Percentiles rank a stretch among this genome's conserved stretches.
Conservation (phyloP, 768 basidiomycete genomes). For the Lepiota venenata region DNA sequence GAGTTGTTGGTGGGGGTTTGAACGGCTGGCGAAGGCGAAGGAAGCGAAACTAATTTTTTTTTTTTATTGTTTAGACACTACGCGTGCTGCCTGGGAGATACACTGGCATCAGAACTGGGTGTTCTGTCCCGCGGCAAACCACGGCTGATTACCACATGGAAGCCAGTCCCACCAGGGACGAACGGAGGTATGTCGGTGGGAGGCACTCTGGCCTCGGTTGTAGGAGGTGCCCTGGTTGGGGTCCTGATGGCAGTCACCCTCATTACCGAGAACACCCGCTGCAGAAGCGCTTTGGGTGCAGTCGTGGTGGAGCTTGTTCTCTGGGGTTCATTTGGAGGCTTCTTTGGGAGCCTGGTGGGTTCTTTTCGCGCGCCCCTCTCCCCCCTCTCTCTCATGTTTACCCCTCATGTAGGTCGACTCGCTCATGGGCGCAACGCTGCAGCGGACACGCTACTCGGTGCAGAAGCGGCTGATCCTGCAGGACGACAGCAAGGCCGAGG, state of each 20-base stretch:
- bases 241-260: constrained; percentile 52
- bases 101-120: constrained; percentile 90
- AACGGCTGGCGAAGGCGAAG: too few relatives aligned
- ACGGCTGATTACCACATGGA: constrained; percentile 74
- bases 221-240: constrained; percentile 76
- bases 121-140: constrained; percentile 73
- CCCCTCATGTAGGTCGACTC: constrained; percentile 91
- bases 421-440: constrained; percentile 82
- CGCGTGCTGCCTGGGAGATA: constrained; percentile 87
- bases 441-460: constrained; percentile 71
- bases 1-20: too few relatives aligned
- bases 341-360: constrained; percentile 77
- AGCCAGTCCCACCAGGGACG: constrained; percentile 79
- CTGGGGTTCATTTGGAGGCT: constrained; percentile 67
- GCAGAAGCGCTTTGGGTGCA: constrained; percentile 35
- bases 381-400: too few relatives aligned
- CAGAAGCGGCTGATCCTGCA: constrained; percentile 61
- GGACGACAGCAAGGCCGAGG: constrained; percentile 35
- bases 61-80: constrained; percentile 58
- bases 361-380: not conserved
- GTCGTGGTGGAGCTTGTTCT: constrained; percentile 41
- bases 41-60: not conserved
- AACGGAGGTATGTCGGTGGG: constrained; percentile 82
- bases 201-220: constrained; percentile 70
- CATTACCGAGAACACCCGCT: constrained; percentile 57